Base-by-base conservation (phyloP, 2,329 filamentous ascomycete species). In the Myriosclerotinia duriaeana region DNA sequence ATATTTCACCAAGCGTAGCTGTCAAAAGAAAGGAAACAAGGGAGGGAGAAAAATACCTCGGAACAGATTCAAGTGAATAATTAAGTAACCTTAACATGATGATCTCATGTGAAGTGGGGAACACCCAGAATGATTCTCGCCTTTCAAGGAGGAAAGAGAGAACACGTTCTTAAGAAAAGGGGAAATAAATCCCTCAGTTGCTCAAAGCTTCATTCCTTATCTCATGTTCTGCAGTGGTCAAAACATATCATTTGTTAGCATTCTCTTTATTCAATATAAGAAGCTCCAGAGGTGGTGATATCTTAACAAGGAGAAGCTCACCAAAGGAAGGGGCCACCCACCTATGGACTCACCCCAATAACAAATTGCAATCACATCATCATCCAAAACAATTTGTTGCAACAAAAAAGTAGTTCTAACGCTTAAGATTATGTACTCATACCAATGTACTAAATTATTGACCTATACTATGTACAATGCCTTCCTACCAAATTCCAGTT, bases 381-480 rank as follows among this genome's bases (percentile, higher is more conserved):
- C 56, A 60, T 42, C n/a, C 20, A 48, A 5, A 14, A 60, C 50
- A 5, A 1, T 6, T 34, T 34, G 30, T 34, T 17, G 30, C 14
- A 60, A 17, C 8, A 22, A 38, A 22, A 5, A 48, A 22, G 14
- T 30, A 4, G 11, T 12, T 34, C 36, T 11, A 50, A 48, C n/a
- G 58, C 38, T 38, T 44, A 17, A 2, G 3, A 34, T 48, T 60
- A 50, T 50, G 14, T 60, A 20, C 30, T 38, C 58, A 36, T 50
- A 22, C 30, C n/a, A 48, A 50, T 38, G 30, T 22, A 50, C 44
- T 26, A 44, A 60, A 22, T 14, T 9, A 30, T 58, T 52, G 22
- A 30, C 44, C 12, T 50, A 50, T 50, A 36, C 58, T 48, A 60
- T 48, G 22, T 50, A 50, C 58, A 50, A 60, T 60, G 30, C 30